Evolutionary conservation across 768 basidiomycete genomes (phyloP).

Genomic region (Tylopilus sp.): DNA sequence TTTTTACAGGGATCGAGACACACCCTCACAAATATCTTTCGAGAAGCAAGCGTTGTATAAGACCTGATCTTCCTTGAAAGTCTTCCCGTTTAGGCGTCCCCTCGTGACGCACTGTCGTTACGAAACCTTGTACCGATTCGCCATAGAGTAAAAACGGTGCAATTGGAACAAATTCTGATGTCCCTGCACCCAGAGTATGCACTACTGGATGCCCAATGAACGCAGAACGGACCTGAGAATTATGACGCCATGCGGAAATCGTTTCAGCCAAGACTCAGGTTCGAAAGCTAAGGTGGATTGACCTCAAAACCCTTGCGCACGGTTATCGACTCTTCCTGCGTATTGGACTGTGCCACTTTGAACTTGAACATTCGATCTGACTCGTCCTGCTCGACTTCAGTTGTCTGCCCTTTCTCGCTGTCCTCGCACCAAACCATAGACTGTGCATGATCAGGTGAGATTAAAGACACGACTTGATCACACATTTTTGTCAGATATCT

Average conservation of each 20-base stretch:
- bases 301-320: constrained; percentile 46
- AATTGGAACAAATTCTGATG: constrained; percentile 1
- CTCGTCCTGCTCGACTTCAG: constrained; percentile 37
- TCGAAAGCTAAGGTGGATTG: neutral
- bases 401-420: constrained; percentile 18
- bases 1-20: neutral
- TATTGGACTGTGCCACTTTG: constrained; percentile 50
- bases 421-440: constrained; percentile 43
- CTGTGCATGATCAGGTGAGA: constrained; percentile 46
- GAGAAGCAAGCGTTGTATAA: constrained; percentile 12
- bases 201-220: constrained; percentile 10
- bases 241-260: neutral
- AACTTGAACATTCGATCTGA: constrained; percentile 50
- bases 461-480: constrained; percentile 50
- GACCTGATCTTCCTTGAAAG: neutral
- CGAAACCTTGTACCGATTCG: constrained; percentile 40
- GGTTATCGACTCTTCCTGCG: constrained; percentile 50
- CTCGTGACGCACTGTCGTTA: constrained; percentile 30
- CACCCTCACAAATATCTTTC: constrained; percentile 17
- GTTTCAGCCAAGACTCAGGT: neutral
- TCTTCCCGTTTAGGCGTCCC: neutral
- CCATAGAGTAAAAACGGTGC: constrained; percentile 35
- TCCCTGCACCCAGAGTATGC: constrained; percentile 2
- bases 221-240: constrained; percentile 10
- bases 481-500: constrained; percentile 61